phyloP scores from a whole-genome alignment of 306 rosid genomes.

The Begonia masoniana region DNA sequence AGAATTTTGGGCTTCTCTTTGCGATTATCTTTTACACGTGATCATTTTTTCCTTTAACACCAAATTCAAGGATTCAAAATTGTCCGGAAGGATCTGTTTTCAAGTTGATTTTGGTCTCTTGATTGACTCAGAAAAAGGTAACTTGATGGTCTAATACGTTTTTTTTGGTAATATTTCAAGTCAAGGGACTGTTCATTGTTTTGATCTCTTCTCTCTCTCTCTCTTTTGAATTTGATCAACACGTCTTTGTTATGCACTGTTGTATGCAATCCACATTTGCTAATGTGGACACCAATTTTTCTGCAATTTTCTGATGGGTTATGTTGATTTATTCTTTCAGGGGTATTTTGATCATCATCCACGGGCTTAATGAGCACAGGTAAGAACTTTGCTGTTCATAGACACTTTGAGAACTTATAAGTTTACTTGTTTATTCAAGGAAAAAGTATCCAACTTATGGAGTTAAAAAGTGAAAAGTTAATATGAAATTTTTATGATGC shows the following conservation, averaged over 20 bases:
- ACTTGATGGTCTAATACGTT: background rate
- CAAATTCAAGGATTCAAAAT: too few species aligned
- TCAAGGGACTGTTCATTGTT: background rate
- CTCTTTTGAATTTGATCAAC: background rate
- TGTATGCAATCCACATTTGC: background rate
- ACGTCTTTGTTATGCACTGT: background rate
- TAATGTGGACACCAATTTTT: too few species aligned
- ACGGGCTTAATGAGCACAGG: conserved; percentile 98
- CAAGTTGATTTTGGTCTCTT: too few species aligned
- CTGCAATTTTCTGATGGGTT: conserved; percentile 6
- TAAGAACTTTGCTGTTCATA: conserved; percentile 8
- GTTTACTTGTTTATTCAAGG: background rate
- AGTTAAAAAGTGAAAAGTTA: too few species aligned
- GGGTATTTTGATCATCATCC: conserved; percentile 79
- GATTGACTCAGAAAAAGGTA: too few species aligned
- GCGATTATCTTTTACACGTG: too few species aligned
- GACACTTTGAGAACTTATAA: background rate
- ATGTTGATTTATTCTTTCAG: conserved; percentile 31
- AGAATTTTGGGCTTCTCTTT: too few species aligned
- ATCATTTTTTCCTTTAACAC: too few species aligned
- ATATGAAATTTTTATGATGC: too few species aligned
- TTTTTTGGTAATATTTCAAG: background rate
- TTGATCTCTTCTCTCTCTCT: too few species aligned
- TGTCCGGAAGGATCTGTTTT: too few species aligned
- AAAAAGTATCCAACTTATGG: too few species aligned